A percentile compares a stretch with the other conserved stretches of the same genome.
These are phyloP conservation scores for Geum urbanum DNA, from an alignment of 306 rosid genomes.

Conservation along the genomic window DNA sequence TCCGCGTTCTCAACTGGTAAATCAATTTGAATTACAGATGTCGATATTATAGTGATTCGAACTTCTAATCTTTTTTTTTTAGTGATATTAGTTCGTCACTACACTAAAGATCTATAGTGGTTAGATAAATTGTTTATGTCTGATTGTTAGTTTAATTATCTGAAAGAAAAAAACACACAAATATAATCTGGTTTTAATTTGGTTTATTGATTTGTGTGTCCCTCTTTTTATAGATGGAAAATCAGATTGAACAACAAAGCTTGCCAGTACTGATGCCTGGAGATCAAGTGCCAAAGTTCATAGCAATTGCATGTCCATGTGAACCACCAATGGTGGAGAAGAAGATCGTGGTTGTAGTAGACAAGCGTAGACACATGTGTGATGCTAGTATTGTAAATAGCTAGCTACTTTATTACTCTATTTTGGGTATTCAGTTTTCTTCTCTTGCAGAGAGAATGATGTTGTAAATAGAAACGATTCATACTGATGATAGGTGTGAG, in stretches of 20 bases:
- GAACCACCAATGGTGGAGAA: slow-evolving; percentile 41
- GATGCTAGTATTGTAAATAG: background rate
- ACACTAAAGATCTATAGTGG: background rate
- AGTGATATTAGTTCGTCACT: no score
- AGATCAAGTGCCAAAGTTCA: slow-evolving; percentile 63
- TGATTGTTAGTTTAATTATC: background rate
- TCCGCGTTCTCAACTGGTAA: slow-evolving; percentile 35
- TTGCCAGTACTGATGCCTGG: slow-evolving; percentile 81
- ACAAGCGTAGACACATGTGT: slow-evolving; percentile 10
- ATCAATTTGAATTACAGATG: background rate
- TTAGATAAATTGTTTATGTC: no score
- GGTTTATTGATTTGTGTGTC: background rate
- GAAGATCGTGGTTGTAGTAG: slow-evolving; percentile 35
- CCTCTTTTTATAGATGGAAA: slow-evolving; percentile 28
- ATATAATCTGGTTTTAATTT: background rate
- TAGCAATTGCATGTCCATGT: slow-evolving; percentile 61
- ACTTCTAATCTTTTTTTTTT: no score
- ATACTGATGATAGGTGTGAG: background rate
- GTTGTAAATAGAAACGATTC: background rate
- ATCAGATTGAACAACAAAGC: slow-evolving; percentile 28
- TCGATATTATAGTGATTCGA: no score
- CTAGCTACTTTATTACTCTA: background rate
- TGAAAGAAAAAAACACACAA: background rate
- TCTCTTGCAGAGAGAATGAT: no score
- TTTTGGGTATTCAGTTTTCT: background rate